Evolutionary conservation across 1,284 basidiomycete species (phyloP).

Genomic region (Apiotrichum sp.): DNA sequence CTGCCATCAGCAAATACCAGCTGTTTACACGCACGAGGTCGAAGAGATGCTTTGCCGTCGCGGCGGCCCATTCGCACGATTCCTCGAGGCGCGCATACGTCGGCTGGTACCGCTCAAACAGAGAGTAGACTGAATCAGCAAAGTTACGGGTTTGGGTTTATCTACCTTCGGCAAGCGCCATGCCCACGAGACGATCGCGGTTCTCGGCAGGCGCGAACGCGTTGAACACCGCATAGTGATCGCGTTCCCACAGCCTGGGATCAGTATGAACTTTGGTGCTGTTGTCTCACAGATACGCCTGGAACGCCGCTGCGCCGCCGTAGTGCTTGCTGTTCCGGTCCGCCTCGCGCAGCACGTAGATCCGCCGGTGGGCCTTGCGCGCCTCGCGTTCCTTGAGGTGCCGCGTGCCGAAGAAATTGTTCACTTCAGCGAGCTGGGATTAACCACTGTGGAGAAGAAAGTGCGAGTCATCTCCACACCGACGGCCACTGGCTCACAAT

Average conservation of each 20-base stretch:
- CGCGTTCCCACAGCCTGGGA: slow-evolving; percentile 38
- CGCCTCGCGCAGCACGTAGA: slow-evolving; percentile 23
- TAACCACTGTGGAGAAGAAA: neutral
- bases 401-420: neutral
- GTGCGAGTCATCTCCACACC: too few relatives aligned
- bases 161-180: slow-evolving; percentile 41
- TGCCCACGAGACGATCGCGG: slow-evolving; percentile 31
- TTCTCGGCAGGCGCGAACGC: slow-evolving; percentile 30
- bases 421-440: neutral
- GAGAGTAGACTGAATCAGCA: slow-evolving; percentile 25
- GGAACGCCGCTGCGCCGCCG: slow-evolving; percentile 42
- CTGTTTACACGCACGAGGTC: slow-evolving; percentile 21
- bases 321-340: slow-evolving; percentile 33
- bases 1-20: neutral
- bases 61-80: slow-evolving; percentile 38
- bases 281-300: slow-evolving; percentile 37
- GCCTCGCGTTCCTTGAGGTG: slow-evolving; percentile 2
- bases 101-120: slow-evolving; percentile 34
- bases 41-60: slow-evolving; percentile 41
- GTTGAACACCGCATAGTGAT: slow-evolving; percentile 36
- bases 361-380: slow-evolving; percentile 26
- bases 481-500: slow-evolving; percentile 23
- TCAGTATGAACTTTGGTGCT: neutral
- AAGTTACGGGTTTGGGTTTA: neutral
- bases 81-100: slow-evolving; percentile 27